A percentile compares a stretch with the other conserved stretches of the same genome.
Conservation (phyloP, 192 early-diverging fungal genomes). For the Globomyces pollinis-pini region DNA sequence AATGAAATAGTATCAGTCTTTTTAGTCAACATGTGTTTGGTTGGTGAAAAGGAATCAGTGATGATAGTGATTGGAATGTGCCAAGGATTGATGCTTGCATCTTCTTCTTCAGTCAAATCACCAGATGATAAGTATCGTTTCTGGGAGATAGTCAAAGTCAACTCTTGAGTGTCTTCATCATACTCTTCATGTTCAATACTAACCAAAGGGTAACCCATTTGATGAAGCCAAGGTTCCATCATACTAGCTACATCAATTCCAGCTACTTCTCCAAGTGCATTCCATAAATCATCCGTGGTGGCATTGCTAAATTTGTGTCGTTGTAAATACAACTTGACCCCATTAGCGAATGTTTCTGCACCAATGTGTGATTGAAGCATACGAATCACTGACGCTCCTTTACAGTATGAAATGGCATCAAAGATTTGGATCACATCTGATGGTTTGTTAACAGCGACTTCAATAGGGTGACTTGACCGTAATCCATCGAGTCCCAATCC, state of each 20-base stretch:
- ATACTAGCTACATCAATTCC: constrained; percentile 73
- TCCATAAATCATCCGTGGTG: constrained; percentile 83
- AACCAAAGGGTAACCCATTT: constrained; percentile 80
- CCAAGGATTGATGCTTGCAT: constrained; percentile 58
- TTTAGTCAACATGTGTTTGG: constrained; percentile 34
- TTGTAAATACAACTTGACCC: constrained; percentile 58
- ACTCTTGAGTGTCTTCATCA: constrained; percentile 26
- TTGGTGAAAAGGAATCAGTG: constrained; percentile 23
- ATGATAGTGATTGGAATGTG: constrained; percentile 66
- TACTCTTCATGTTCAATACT: constrained; percentile 53
- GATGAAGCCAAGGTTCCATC: constrained; percentile 83
- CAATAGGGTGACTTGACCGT: constrained; percentile 84
- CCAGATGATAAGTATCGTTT: constrained; percentile 78
- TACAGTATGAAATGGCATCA: constrained; percentile 85
- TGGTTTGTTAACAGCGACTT: constrained; percentile 76
- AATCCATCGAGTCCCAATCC: constrained; percentile 76
- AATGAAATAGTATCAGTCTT: constrained; percentile 15
- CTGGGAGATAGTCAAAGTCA: constrained; percentile 64
- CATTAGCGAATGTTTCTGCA: constrained; percentile 26
- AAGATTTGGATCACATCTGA: constrained; percentile 91
- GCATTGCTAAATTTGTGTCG: constrained; percentile 81
- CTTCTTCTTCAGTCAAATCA: constrained; percentile 67
- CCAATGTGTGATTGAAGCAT: constrained; percentile 72
- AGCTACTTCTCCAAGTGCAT: constrained; percentile 65
- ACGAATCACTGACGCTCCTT: constrained; percentile 89